phyloP scores from a whole-genome alignment of 2,329 filamentous ascomycete species.

The Alternaria dauci region DNA sequence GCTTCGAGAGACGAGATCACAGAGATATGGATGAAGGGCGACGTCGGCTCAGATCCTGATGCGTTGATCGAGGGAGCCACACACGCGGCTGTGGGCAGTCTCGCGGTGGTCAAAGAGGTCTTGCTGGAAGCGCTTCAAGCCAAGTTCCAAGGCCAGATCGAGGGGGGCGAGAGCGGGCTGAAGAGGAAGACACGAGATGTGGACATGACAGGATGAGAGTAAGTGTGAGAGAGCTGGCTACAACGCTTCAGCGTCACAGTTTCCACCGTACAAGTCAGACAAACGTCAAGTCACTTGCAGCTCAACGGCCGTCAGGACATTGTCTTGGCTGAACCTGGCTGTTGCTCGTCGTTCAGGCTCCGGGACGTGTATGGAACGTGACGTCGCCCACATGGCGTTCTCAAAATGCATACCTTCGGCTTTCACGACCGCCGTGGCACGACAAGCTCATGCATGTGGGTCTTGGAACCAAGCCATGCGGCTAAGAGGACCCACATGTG shows the following conservation, averaged over 20 bases:
- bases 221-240: background rate
- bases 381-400: background rate
- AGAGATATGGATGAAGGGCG: slow-evolving; percentile 91
- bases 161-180: slow-evolving; percentile 21
- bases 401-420: slow-evolving; percentile 9
- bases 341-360: background rate
- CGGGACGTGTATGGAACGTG: background rate
- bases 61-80: slow-evolving; percentile 69
- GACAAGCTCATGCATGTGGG: slow-evolving; percentile 7
- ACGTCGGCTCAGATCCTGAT: slow-evolving; percentile 60
- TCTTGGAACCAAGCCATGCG: background rate
- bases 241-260: background rate
- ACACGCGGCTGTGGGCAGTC: slow-evolving; percentile 66
- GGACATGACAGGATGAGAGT: slow-evolving; percentile 44
- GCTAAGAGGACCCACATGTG: slow-evolving; percentile 5
- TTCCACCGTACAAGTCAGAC: background rate
- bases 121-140: slow-evolving; percentile 60
- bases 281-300: background rate
- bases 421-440: background rate
- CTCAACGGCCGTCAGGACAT: background rate
- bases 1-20: slow-evolving; percentile 89
- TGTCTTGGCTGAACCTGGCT: background rate
- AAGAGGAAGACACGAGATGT: slow-evolving; percentile 44
- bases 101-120: slow-evolving; percentile 68
- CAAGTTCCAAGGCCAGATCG: slow-evolving; percentile 40